Base-by-base conservation (phyloP, 2,329 filamentous ascomycete species). In the Neofusicoccum ribis region DNA sequence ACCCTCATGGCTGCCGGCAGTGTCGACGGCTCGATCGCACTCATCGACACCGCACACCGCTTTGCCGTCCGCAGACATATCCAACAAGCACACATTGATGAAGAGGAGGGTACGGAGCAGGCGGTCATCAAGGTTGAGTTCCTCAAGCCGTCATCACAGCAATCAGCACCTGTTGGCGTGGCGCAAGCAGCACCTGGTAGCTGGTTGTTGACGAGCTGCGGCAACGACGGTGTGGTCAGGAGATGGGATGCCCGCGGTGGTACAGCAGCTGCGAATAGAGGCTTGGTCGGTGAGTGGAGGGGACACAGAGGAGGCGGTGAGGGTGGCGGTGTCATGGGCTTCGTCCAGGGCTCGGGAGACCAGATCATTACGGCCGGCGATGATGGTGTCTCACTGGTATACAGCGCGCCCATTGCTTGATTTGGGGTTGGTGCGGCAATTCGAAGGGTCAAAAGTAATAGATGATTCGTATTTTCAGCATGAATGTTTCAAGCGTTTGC, bases 111-210 rank as follows among this genome's bases (percentile, higher is more conserved):
- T 11, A 58, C 56, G 11, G 91, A 92, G n/a, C 90, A 90, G 72
- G 90, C 92, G 1, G 92, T 99, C 20, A 94, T 98, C 67, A 94
- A 96, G 79, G 88, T 98, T 4, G 92, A 97, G 67, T 99, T 97
- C 73, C 86, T 96, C 66, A 82, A 83, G 74, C 80, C 69, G 39
- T 70, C 74, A 1, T 12, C 43, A 15, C 47, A 34, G 14, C 20
- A 44, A 15, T 50, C 67, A 5, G 54, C n/a, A 17, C 20, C 20
- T 23, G 20, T 23, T 3, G 20, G 20, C 9, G 52, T 7, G 0
- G 74, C 76, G 70, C 73, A 4, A 5, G 72, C 60, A 66, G 71
- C 70, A 41, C 52, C 74, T 2, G 76, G 77, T 4, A 72, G 72
- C n/a, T 94, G 87, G 88, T 74, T 96, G 67, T 81, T 98, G 62